These are phyloP conservation scores for Penicillium sp. DNA, from an alignment of 2,329 filamentous ascomycete species.

Conservation along the genomic window DNA sequence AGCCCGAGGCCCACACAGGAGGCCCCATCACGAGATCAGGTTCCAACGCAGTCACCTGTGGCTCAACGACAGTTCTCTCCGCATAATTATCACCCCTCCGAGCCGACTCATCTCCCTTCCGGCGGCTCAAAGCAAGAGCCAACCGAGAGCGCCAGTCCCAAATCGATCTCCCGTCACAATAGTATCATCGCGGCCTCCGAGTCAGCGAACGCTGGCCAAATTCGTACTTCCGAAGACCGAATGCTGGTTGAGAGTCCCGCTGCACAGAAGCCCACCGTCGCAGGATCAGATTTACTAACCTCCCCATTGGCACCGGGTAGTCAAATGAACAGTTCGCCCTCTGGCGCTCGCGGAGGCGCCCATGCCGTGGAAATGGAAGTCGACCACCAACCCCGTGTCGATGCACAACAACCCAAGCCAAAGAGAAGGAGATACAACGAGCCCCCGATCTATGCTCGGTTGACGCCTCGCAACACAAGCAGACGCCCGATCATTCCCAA, in stretches of 20 bases:
- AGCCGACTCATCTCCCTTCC: slow-evolving; percentile 31
- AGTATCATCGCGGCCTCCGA: slow-evolving; percentile 24
- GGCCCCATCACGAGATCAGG: slow-evolving; percentile 20
- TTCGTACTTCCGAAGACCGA: slow-evolving; percentile 24
- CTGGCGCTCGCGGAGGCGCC: slow-evolving; percentile 12
- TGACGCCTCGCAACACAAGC: slow-evolving; percentile 36
- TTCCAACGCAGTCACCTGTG: slow-evolving; percentile 25
- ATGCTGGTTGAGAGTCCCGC: slow-evolving; percentile 24
- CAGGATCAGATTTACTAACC: slow-evolving; percentile 13
- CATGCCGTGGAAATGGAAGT: slow-evolving; percentile 23
- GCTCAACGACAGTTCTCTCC: slow-evolving; percentile 23
- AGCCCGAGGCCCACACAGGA: slow-evolving; percentile 30
- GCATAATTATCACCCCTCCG: slow-evolving; percentile 37
- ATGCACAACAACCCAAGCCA: slow-evolving; percentile 36
- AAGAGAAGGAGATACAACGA: slow-evolving; percentile 47
- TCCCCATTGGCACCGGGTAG: slow-evolving; percentile 13
- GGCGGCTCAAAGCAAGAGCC: slow-evolving; percentile 57
- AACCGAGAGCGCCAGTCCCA: slow-evolving; percentile 69
- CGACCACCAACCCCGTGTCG: slow-evolving; percentile 16
- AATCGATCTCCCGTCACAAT: slow-evolving; percentile 45
- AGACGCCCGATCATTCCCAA: slow-evolving; percentile 37
- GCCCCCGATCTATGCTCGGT: slow-evolving; percentile 46
- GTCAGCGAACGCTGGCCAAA: slow-evolving; percentile 17
- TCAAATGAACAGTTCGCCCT: slow-evolving; percentile 27
- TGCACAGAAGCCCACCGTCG: slow-evolving; percentile 7